Base-by-base conservation (phyloP, 2,329 filamentous ascomycete genomes). In the Pestalotiopsis sp. region DNA sequence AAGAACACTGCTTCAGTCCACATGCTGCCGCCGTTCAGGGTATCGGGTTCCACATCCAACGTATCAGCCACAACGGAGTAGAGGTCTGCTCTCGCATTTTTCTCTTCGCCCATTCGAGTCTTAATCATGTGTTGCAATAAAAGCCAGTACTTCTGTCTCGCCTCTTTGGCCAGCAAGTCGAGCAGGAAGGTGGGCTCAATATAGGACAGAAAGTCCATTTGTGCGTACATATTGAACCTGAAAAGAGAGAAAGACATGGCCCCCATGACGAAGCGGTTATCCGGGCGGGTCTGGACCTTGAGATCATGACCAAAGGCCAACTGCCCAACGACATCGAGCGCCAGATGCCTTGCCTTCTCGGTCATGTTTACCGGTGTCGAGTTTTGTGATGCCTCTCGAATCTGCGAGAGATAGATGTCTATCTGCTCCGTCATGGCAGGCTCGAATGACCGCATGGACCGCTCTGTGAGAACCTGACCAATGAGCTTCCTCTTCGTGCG, bases 301-400 rank as follows among this genome's bases (percentile, higher is more conserved):
- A 72, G 62, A 25, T 65, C 14, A 36, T 68, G 71, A 9, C 73
- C 73, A 59, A 74, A 73, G 36, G 73, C 72, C 2, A 74, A 68
- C 3, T 67, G 60, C 12, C 68, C 71, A 17, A 74, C 68, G 14
- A 74, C 65, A 39, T 74, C 73, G 56, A 71, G 67, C 9, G 67
- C 66, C 23, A 73, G 63, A 20, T 66, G 66, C 23, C 68, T 68
- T 25, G 52, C 60, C 11, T 63, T 59, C n/a, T 49, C 58, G 6
- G 71, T 67, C 68, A 74, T 71, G 39, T 74, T 69, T 5, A 74
- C 68, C 2, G 67, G 39, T 17, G 67, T 38, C 12, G 63, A 66
- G 12, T 39, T 45, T 25, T 23, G 58, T n/a, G 59, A 67, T 1
- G 69, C 68, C 20, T 65, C 45, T 25, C 58, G 68, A 31, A 70